Base-by-base conservation (phyloP, 306 rosid genomes). In the Quillaja saponaria region DNA sequence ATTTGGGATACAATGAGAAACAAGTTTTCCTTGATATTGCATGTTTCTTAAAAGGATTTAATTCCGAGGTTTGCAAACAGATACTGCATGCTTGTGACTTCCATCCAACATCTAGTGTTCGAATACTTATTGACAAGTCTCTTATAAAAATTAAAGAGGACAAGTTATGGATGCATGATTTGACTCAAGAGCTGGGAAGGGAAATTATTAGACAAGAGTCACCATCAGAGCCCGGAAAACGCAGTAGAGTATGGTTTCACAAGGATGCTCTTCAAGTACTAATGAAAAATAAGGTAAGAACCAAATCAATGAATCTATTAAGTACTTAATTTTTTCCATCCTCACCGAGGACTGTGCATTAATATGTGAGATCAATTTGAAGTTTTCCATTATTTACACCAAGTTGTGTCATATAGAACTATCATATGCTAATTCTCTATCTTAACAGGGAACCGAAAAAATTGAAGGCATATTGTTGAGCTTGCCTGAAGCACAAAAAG, bases 151-250 rank as follows among this genome's bases (percentile, higher is more conserved):
- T 47, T 39, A 1, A 14, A 0, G 7, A n/a, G 34, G 18, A 51
- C 40, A 64, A 19, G 6, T 8, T 64, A 3, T 15, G 21, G 58
- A 51, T 64, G 69, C 69, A 64, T 25, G 50, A 33, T 12, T 9
- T 8, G 21, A 8, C 31, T 2, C 8, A 14, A 15, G 39, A 54
- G 12, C 31, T 54, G 42, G 59, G 41, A 3, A 54, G 40, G 31
- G 59, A 31, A 54, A 54, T 54, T 34, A 25, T 54, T 31, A 20
- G 7, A 5, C 9, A 33, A 15, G 15, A 54, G 0, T 3, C 0
- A 7, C 18, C 41, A 4, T 5, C 6, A 10, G 41, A 33, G 16
- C 40, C 7, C n/a, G 21, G 21, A 3, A 2, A 54, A 1, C 19
- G 59, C 4, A 33, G 42, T n/a, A 54, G 42, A 34, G 13, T 54